Conservation (phyloP, 2,329 filamentous ascomycete genomes). For the Stagonosporopsis cucurbitacearum region DNA sequence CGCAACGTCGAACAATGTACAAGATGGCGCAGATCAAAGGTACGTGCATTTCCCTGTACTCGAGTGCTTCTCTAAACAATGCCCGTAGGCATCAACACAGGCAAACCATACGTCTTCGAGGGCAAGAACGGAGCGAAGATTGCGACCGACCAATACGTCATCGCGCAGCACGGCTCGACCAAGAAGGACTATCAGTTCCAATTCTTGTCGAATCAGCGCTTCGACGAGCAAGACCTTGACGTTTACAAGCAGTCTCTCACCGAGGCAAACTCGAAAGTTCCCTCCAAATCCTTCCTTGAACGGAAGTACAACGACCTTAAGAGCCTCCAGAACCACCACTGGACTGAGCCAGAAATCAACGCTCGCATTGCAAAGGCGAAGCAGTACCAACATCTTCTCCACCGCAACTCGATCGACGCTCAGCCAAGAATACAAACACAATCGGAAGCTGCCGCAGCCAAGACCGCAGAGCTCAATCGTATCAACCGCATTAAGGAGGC, state of each 20-base stretch:
- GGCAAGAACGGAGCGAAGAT: conserved; percentile 76
- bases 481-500: conserved; percentile 83
- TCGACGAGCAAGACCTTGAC: conserved; percentile 85
- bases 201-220: conserved; percentile 81
- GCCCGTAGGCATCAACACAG: conserved; percentile 71
- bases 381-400: conserved; percentile 55
- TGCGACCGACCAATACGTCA: conserved; percentile 83
- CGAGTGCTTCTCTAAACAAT: conserved; percentile 31
- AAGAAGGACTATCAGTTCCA: conserved; percentile 89
- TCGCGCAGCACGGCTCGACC: conserved; percentile 81
- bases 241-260: conserved; percentile 78
- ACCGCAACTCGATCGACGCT: conserved; percentile 71
- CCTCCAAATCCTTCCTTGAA: conserved; percentile 72
- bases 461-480: conserved; percentile 81
- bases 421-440: conserved; percentile 62
- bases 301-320: conserved; percentile 84
- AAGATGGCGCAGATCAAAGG: conserved; percentile 89
- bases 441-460: conserved; percentile 74
- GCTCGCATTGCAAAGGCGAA: conserved; percentile 75
- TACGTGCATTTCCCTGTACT: conserved; percentile 47
- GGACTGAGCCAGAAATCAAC: conserved; percentile 83
- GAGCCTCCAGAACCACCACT: conserved; percentile 75
- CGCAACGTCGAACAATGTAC: conserved; percentile 78
- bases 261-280: conserved; percentile 71
- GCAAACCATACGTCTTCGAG: conserved; percentile 83